Evolutionary conservation across 208 protist genomes (phyloP).

Genomic region (Leptomonas seymouri): DNA sequence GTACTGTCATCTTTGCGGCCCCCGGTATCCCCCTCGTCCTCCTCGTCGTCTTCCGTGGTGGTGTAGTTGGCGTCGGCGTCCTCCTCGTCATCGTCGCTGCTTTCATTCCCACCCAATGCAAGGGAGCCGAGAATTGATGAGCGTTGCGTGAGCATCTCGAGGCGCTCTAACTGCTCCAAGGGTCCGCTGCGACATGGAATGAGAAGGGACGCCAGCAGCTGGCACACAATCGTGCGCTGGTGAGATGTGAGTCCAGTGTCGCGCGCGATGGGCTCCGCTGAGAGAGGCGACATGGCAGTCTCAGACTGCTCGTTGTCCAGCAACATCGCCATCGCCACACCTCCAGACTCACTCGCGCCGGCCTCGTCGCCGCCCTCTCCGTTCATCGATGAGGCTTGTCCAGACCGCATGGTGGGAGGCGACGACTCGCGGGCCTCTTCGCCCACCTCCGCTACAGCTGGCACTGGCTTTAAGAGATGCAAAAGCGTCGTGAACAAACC

Average conservation of each 20-base stretch:
- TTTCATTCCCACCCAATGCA: constrained; percentile 20
- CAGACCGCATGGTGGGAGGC: not conserved
- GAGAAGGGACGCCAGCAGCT: constrained; percentile 45
- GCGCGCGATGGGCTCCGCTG: constrained; percentile 9
- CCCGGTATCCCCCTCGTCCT: not conserved
- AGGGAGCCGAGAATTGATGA: constrained; percentile 8
- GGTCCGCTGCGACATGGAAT: constrained; percentile 41
- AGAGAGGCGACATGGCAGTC: constrained; percentile 8
- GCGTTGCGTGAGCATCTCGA: constrained; percentile 24
- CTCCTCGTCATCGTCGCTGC: constrained; percentile 29
- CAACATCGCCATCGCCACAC: constrained; percentile 9
- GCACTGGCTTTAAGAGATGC: constrained; percentile 16
- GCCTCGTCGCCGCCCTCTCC: not conserved
- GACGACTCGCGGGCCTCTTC: not conserved
- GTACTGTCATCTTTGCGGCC: not conserved
- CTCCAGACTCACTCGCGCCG: not conserved
- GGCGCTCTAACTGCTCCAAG: constrained; percentile 38
- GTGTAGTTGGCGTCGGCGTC: constrained; percentile 39
- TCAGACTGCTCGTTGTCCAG: constrained; percentile 10
- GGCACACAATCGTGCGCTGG: constrained; percentile 49
- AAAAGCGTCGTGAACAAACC: constrained; percentile 44
- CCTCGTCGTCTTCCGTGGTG: constrained; percentile 40
- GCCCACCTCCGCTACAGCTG: not conserved
- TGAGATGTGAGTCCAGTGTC: constrained; percentile 42
- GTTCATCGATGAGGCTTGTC: not conserved